phyloP scores from a whole-genome alignment of 2,329 filamentous ascomycete species.

The Macrophomina phaseolina region DNA sequence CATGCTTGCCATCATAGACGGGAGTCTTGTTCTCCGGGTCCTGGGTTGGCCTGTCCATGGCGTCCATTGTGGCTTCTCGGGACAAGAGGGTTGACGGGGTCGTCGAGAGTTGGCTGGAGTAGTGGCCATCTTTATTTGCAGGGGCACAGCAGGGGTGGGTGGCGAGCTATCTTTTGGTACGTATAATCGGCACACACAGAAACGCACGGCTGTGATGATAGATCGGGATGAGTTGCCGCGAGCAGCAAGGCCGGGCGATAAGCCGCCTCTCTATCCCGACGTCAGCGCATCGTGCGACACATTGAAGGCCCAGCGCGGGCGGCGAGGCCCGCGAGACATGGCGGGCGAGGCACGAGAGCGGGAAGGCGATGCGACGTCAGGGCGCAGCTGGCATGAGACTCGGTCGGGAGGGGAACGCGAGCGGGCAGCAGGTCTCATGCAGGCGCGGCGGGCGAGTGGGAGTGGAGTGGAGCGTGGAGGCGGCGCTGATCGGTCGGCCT shows the following conservation, averaged over 20 bases:
- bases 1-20: slow-evolving; percentile 26
- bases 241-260: slow-evolving; percentile 11
- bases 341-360: neutral
- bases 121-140: slow-evolving; percentile 15
- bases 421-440: neutral
- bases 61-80: slow-evolving; percentile 6
- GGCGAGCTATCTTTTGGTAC: slow-evolving; percentile 16
- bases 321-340: neutral
- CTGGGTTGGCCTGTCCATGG: slow-evolving; percentile 12
- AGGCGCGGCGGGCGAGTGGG: neutral
- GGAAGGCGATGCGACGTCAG: neutral
- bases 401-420: slow-evolving; percentile 13
- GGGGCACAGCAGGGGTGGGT: slow-evolving; percentile 4
- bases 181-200: slow-evolving; percentile 8
- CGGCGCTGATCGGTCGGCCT: neutral
- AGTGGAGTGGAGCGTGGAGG: slow-evolving; percentile 11
- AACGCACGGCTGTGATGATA: slow-evolving; percentile 5
- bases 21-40: slow-evolving; percentile 19
- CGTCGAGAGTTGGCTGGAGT: neutral
- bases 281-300: neutral
- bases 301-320: neutral
- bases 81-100: neutral
- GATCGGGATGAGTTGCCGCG: slow-evolving; percentile 15
- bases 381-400: neutral
- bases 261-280: neutral